Base-by-base conservation (phyloP, 2,329 filamentous ascomycete genomes). In the Didymella exigua region DNA sequence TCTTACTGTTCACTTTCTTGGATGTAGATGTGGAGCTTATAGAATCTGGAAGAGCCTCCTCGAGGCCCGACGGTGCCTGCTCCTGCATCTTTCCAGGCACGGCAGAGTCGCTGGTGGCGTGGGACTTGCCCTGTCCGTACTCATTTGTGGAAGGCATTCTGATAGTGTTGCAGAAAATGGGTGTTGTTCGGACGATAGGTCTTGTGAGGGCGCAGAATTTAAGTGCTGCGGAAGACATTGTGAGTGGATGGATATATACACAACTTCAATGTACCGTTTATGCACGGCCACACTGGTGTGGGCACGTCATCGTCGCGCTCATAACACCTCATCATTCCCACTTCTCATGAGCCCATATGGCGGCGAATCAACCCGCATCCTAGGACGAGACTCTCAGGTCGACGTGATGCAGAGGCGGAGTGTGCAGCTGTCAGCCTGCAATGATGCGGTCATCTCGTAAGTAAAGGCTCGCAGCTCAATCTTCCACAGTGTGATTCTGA, bases 11-110 rank as follows among this genome's bases (percentile, higher is more conserved):
- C 5, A 11, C 2, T 16, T 2, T 5, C 5, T n/a, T n/a, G n/a
- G n/a, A 24, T 10, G 10, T 6, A 26, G 11, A 8, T 3, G 10
- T n/a, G 2, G 7, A 21, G 55, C 62, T 18, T 65, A 74, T 68
- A 7, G 62, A 57, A 55, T 78, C 72, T 14, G 76, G 76, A 4
- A 78, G 68, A 40, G 66, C 63, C 61, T 77, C 68, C 60, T 78
- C 76, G 26, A 78, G 65, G 18, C 67, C 69, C 45, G 72, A 66
- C 13, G 77, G 66, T 5, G 70, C 76, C 40, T 69, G 70, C 58
- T 79, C 66, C 45, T 79, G 76, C 2, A 75, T 65, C 34, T 67
- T 72, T 13, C 69, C 63, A 23, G 77, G 76, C 8, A 79, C 73
- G 14, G 72, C 71, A 29, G 76, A 77, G 47, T 75, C 68, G 49